These are phyloP conservation scores for Hemisphaericaspora lyxosophila DNA, from an alignment of 1,139 yeast genomes.

Conservation along the genomic window DNA sequence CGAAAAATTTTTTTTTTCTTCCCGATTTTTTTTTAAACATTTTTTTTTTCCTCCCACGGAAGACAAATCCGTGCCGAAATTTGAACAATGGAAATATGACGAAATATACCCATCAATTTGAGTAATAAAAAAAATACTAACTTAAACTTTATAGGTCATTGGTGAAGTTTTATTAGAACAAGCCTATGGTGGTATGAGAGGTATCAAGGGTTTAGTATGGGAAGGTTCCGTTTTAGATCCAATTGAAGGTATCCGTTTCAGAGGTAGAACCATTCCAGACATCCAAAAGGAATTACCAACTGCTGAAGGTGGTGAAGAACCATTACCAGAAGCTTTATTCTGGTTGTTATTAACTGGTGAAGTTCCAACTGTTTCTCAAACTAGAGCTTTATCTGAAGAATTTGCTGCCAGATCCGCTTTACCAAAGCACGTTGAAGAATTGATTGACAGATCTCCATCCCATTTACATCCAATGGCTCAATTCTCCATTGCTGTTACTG, in stretches of 20 bases:
- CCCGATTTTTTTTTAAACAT: too few relatives aligned
- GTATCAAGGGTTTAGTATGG: constrained; percentile 97
- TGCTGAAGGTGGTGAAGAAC: constrained; percentile 84
- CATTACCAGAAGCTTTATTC: constrained; percentile 88
- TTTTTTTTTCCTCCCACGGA: too few relatives aligned
- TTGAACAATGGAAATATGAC: background rate
- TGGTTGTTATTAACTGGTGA: constrained; percentile 92
- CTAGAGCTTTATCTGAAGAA: constrained; percentile 73
- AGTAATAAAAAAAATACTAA: constrained; percentile 12
- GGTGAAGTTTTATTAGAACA: constrained; percentile 95
- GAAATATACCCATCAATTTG: too few relatives aligned
- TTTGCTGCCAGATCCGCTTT: constrained; percentile 81
- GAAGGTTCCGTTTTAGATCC: constrained; percentile 99
- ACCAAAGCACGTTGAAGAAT: constrained; percentile 82
- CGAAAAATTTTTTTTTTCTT: too few relatives aligned
- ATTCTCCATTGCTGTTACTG: constrained; percentile 88
- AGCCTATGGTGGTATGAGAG: constrained; percentile 99
- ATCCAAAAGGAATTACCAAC: constrained; percentile 90
- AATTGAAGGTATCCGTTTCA: constrained; percentile 96
- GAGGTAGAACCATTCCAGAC: constrained; percentile 97
- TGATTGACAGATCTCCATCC: constrained; percentile 80
- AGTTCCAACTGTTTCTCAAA: constrained; percentile 77
- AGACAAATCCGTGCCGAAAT: background rate
- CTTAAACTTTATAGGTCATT: constrained; percentile 47
- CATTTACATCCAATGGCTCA: constrained; percentile 98